Base-by-base conservation (phyloP, 768 basidiomycete genomes). In the Calvatia gigantea region DNA sequence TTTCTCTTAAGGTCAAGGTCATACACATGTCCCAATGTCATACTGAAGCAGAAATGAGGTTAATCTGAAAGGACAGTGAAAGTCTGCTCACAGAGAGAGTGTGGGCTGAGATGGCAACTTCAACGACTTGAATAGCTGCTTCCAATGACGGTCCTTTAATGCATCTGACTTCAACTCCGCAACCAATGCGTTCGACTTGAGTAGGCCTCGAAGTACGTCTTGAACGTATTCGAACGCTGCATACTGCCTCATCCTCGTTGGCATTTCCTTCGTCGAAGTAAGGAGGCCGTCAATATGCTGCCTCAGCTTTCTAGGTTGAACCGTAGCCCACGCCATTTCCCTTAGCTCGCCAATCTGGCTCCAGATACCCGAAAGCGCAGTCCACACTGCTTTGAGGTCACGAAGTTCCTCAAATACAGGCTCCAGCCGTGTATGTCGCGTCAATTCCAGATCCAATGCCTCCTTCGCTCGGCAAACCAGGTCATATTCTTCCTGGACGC, bases 371-470 rank as follows among this genome's bases (percentile, higher is more conserved):
- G 94, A 97, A 35, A 99, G 81, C 12, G 97, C 97, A 0, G 94
- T 98, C 97, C 97, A 99, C 27, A 99, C 97, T 1, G 93, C 93
- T 73, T 98, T 98, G 60, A 99, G 81, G 69, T 98, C 97, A 54
- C 89, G 86, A 45, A 99, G 70, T 69, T 99, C 97, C 68, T 98
- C 97, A 56, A 94, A 88, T 4, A 98, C 86, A 17, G 97, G 96
- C 51, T 94, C 89, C 35, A 99, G 78, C 49, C 95, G 90, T 51
- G 91, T 92, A 69, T 92, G 91, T 46, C 90, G 86, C 63, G 83
- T 86, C 64, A 94, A 79, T 64, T 97, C 97, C 54, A 99, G 83
- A 73, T 95, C 91, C 31, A 99, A 80, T 0, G 97, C 97, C 69
- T 98, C 96, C 70, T 99, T 98, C 37, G 97, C 97, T 48, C 92